Evolutionary conservation across 305 asterid species (phyloP), one percentile per base, ranked within the genome.

Genomic region (Withania somnifera): DNA sequence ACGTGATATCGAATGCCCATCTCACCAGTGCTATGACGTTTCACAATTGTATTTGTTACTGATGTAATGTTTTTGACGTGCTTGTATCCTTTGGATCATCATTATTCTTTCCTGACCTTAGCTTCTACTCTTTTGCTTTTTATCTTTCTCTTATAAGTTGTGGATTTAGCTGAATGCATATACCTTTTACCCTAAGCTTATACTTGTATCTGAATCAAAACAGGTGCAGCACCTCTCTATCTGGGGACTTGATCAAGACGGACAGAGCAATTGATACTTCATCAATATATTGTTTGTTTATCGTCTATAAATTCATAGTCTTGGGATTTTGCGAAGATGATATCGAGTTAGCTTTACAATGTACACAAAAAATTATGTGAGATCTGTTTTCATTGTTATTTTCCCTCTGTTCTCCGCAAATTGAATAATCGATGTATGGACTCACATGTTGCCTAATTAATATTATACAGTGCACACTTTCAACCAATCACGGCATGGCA

Each of bases 181-280:
- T 66, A 34, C 51, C 51, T 45, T 71, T 71, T 24, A 22, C 57
- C 57, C 40, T 2, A 71, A 71, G 38, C 78, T 71, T 22, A 71
- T 28, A 32, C 53, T 58, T 66, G 13, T 6, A 40, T 67, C 11
- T 22, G 58, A 75, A 53, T 87, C 85, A 85, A 77, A 82, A 88
- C 91, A 95, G 98, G 88, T 95, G 98, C 88, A 95, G 98, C 83
- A 95, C 97, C 83, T 89, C 94, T 38, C 89, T 88, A 80, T 89
- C 85, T 51, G 98, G 98, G 47, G 97, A 90, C 89, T 86, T 95
- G 86, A 92, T 95, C 79, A 95, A 91, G 85, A 85, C 97, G 81
- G 95, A 92, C 79, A 90, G 93, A 87, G 98, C 98, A 78, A 91
- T 95, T 86, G 98, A 6, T 42, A 45, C 2, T 71, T 71, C 9